phyloP scores from a whole-genome alignment of 495 filamentous ascomycete genomes.

The Tuber borchii region DNA sequence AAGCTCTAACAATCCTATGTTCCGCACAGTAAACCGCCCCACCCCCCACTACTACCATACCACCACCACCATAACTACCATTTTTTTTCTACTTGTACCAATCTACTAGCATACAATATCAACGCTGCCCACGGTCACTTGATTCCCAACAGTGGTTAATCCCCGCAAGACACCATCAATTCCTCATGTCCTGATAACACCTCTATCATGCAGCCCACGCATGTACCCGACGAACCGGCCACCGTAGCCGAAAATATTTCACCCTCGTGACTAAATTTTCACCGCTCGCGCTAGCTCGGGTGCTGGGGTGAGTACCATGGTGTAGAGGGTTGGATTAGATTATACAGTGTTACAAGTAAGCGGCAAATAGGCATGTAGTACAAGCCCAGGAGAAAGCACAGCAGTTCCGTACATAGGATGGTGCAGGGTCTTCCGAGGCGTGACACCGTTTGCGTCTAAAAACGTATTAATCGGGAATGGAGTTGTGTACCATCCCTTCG shows the following conservation, averaged over 20 bases:
- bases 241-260: neutral
- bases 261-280: neutral
- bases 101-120: neutral
- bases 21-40: neutral
- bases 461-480: neutral
- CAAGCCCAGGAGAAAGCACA: neutral
- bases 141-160: neutral
- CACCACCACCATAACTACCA: neutral
- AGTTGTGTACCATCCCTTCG: too few relatives aligned
- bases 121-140: neutral
- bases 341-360: neutral
- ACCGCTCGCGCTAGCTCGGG: neutral
- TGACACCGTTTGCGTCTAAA: neutral
- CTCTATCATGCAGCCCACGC: neutral
- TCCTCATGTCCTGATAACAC: neutral
- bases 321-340: neutral
- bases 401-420: neutral
- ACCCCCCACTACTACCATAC: neutral
- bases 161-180: neutral
- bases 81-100: neutral
- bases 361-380: neutral
- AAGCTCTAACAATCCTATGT: neutral
- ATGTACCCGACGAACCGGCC: neutral
- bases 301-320: neutral
- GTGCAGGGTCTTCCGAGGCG: neutral